phyloP scores from a whole-genome alignment of 2,329 filamentous ascomycete genomes.

The Fusarium begoniae region DNA sequence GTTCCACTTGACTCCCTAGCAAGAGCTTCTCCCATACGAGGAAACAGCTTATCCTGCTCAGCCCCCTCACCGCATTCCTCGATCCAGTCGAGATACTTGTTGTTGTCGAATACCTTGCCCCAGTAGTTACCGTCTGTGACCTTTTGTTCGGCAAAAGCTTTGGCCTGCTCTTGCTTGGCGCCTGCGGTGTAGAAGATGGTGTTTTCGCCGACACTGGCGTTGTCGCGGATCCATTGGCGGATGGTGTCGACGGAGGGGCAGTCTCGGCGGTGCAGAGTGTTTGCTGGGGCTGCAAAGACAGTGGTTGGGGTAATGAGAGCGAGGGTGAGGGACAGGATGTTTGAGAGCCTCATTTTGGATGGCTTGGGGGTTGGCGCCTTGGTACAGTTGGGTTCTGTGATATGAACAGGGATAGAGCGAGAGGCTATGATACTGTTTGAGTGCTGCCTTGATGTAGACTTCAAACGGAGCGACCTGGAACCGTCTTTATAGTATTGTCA shows the following conservation, averaged over 20 bases:
- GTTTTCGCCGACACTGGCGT: not conserved
- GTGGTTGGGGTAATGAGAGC: rapidly evolving
- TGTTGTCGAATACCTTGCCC: not conserved
- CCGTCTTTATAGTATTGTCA: not conserved
- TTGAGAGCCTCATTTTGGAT: not conserved
- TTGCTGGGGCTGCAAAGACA: not conserved
- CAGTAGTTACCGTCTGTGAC: not conserved
- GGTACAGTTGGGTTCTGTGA: no score
- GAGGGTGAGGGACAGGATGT: not conserved
- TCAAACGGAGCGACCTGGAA: rapidly evolving
- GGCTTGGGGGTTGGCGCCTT: no score
- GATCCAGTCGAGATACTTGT: not conserved
- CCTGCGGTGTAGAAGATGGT: not conserved
- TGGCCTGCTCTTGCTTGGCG: not conserved
- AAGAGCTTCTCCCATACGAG: not conserved
- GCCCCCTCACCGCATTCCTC: not conserved
- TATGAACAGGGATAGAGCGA: not conserved
- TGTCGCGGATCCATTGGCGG: not conserved
- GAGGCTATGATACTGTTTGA: not conserved
- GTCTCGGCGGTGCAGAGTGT: not conserved
- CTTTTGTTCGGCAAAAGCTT: not conserved
- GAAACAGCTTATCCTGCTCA: not conserved
- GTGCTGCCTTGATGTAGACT: not conserved
- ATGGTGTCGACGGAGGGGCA: not conserved
- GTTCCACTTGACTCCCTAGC: not conserved